Base-by-base conservation (phyloP, 257 asterid species). In the Solanum acaule region DNA sequence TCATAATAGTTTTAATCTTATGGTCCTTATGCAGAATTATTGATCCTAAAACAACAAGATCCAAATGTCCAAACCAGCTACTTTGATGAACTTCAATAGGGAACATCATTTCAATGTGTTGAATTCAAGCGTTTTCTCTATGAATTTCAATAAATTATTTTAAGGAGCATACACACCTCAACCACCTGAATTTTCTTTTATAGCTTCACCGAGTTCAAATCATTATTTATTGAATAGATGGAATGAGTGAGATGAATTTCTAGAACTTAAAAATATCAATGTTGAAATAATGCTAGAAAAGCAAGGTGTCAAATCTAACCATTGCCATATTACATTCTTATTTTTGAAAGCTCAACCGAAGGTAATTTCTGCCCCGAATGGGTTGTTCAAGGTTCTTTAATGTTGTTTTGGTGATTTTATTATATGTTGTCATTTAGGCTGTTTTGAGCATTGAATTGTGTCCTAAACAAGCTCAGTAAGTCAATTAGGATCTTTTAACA, bases 81-180 rank as follows among this genome's bases (percentile, higher is more conserved):
- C 12, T 56, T 56, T 1, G 0, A 20, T 56, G 67, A 56, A 20
- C 67, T 56, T 0, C 67, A 20, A 22, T 0, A 0, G 11, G 65
- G 10, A 52, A 20, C 67, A 56, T 56, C 1, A 56, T 56, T 56
- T 20, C 12, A 56, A 56, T 18, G 67, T 56, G n/a, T 56, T 56
- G 67, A 20, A 20, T 56, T 56, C 25, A 56, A 56, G 11, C 0
- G 67, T 12, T 0, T 49, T 49, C 22, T 49, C 1, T 49, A 49
- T 15, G 8, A 49, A 49, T 49, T 56, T 56, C 67, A 56, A 56
- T 20, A 1, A 56, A 56, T 56, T 56, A 56, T 56, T 56, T 8
- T 56, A 56, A 7, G 5, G 67, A 56, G 25, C 67, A 56, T 56
- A 56, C 67, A 1, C 25, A 56, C 25, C 25, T 56, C 67, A 56